A percentile compares a stretch with the other conserved stretches of the same genome.
These are phyloP conservation scores for Lyophyllum shimeji DNA, from an alignment of 768 basidiomycete species.

Conservation along the genomic window DNA sequence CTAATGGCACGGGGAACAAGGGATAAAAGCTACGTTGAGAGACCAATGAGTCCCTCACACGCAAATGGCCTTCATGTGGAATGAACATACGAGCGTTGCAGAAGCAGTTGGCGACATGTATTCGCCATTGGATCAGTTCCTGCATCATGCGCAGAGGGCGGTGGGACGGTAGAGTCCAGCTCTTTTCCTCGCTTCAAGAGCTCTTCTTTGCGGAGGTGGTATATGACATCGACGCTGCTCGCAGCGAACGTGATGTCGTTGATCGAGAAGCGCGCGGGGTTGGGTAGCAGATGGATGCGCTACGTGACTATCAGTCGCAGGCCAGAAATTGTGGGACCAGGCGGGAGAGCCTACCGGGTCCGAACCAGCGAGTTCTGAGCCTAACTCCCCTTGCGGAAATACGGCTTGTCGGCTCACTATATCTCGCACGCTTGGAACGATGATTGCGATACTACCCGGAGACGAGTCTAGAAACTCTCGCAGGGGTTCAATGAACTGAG, in stretches of 20 bases:
- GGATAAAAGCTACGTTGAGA: slow-evolving; percentile 81
- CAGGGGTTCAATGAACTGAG: slow-evolving; percentile 59
- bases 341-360: slow-evolving; percentile 49
- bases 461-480: slow-evolving; percentile 54
- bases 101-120: slow-evolving; percentile 75
- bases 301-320: slow-evolving; percentile 26
- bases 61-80: not conserved
- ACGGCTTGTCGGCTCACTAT: slow-evolving; percentile 76
- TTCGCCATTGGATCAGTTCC: slow-evolving; percentile 76
- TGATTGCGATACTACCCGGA: slow-evolving; percentile 68
- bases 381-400: slow-evolving; percentile 78
- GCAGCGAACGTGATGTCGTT: slow-evolving; percentile 80
- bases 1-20: slow-evolving; percentile 82
- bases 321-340: not conserved
- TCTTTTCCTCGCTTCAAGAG: slow-evolving; percentile 68
- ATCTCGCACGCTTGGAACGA: slow-evolving; percentile 85
- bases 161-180: slow-evolving; percentile 41
- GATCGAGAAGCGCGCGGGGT: slow-evolving; percentile 83
- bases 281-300: slow-evolving; percentile 81
- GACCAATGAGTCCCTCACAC: not conserved
- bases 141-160: slow-evolving; percentile 39
- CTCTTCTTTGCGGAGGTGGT: slow-evolving; percentile 87
- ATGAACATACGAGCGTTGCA: slow-evolving; percentile 74
- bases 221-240: slow-evolving; percentile 85
- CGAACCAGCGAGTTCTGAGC: slow-evolving; percentile 35